Evolutionary conservation across 306 rosid genomes (phyloP).

Genomic region (Trifolium fragiferum): DNA sequence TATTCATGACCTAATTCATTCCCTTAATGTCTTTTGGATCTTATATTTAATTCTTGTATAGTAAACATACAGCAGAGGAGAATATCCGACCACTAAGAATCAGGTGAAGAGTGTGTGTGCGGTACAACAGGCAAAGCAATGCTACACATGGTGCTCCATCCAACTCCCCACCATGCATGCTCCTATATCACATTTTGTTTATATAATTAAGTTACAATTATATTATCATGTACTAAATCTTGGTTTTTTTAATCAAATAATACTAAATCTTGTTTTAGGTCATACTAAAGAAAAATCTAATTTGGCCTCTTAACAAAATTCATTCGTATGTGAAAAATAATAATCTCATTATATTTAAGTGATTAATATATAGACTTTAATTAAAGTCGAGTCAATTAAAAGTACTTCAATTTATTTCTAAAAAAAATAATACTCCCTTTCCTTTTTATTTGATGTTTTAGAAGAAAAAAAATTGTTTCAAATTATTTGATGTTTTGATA

Average conservation of each 20-base stretch:
- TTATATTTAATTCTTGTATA: constrained; percentile 1
- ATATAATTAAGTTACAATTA: background rate
- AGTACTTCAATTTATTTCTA: too few relatives aligned
- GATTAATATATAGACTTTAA: too few relatives aligned
- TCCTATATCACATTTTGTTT: background rate
- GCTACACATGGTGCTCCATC: constrained; percentile 12
- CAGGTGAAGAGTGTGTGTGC: constrained; percentile 38
- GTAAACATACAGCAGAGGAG: background rate
- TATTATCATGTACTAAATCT: background rate
- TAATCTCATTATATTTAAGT: too few relatives aligned
- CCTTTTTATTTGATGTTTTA: too few relatives aligned
- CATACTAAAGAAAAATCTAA: background rate
- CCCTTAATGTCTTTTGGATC: constrained; percentile 1
- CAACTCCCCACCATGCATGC: background rate
- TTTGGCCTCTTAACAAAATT: too few relatives aligned
- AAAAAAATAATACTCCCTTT: too few relatives aligned
- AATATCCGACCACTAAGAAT: constrained; percentile 37
- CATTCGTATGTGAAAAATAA: too few relatives aligned
- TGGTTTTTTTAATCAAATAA: background rate
- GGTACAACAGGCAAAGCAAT: constrained; percentile 44
- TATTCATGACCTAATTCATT: constrained; percentile 48
- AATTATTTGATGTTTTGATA: too few relatives aligned
- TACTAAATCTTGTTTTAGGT: background rate
- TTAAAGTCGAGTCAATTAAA: too few relatives aligned
- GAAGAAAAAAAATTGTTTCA: too few relatives aligned